These are phyloP conservation scores for Isabelozyma gotoi DNA, from an alignment of 805 yeast species.

Conservation along the genomic window DNA sequence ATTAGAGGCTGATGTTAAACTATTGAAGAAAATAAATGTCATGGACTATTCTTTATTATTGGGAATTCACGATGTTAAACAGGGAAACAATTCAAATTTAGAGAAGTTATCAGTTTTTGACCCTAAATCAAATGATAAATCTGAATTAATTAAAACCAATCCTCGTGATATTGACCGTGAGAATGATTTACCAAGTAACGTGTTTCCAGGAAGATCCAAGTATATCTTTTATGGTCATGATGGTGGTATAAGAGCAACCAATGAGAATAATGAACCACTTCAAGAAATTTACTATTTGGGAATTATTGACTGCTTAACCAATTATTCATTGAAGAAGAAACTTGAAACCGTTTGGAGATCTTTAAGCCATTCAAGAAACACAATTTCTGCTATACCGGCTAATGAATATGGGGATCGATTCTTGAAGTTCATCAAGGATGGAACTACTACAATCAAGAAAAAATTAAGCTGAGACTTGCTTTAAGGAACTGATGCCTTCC, in stretches of 20 bases:
- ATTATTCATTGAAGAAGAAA: slow-evolving; percentile 68
- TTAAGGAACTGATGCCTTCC: too few relatives aligned
- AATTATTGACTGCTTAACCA: slow-evolving; percentile 89
- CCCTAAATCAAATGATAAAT: slow-evolving; percentile 38
- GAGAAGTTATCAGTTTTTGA: slow-evolving; percentile 45
- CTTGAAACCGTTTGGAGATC: slow-evolving; percentile 86
- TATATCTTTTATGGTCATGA: slow-evolving; percentile 71
- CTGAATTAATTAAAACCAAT: slow-evolving; percentile 44
- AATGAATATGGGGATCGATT: slow-evolving; percentile 87
- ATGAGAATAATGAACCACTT: slow-evolving; percentile 57
- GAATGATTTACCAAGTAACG: slow-evolving; percentile 43
- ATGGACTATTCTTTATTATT: slow-evolving; percentile 94
- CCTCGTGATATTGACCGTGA: slow-evolving; percentile 43
- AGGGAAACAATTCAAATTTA: slow-evolving; percentile 46
- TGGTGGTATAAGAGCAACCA: slow-evolving; percentile 81
- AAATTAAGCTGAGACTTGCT: slow-evolving; percentile 5
- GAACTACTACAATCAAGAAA: slow-evolving; percentile 15
- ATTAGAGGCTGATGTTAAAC: slow-evolving; percentile 68
- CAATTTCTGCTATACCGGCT: slow-evolving; percentile 90
- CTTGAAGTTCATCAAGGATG: slow-evolving; percentile 58
- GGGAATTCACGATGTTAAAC: slow-evolving; percentile 78
- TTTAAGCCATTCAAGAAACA: slow-evolving; percentile 61
- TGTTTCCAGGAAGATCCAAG: slow-evolving; percentile 47
- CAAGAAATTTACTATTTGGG: slow-evolving; percentile 84
- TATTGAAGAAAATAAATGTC: slow-evolving; percentile 72